These are phyloP conservation scores for Phytophthora meadii DNA, from an alignment of 352 stramenopile species.

Conservation along the genomic window DNA sequence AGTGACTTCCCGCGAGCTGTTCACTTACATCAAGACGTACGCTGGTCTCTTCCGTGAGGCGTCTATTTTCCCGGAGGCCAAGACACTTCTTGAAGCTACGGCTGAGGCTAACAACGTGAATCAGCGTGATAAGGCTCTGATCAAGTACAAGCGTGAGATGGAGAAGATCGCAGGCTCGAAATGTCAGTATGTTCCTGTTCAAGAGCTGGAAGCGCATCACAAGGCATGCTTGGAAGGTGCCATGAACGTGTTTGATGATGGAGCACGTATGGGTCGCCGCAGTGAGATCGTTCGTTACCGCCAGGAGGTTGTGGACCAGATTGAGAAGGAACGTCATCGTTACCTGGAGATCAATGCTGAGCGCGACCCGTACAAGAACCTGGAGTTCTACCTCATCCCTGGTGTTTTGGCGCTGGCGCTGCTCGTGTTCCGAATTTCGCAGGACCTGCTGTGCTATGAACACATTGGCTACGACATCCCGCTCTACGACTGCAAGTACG, in stretches of 20 bases:
- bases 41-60: conserved; percentile 96
- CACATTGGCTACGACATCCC: conserved; percentile 86
- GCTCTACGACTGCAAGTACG: conserved; percentile 92
- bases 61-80: conserved; percentile 96
- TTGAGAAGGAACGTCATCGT: conserved; percentile 89
- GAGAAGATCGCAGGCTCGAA: conserved; percentile 88
- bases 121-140: conserved; percentile 83
- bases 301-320: conserved; percentile 84
- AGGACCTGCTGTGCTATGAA: conserved; percentile 88
- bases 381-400: conserved; percentile 95
- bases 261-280: conserved; percentile 95
- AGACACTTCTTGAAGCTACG: conserved; percentile 97
- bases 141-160: conserved; percentile 95
- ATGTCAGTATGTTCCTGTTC: conserved; percentile 88
- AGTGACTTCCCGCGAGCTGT: conserved; percentile 94
- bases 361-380: conserved; percentile 95
- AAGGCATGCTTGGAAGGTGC: conserved; percentile 78
- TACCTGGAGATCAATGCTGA: conserved; percentile 96
- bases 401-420: conserved; percentile 89
- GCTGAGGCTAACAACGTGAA: conserved; percentile 98
- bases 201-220: conserved; percentile 93
- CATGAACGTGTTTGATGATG: conserved; percentile 93
- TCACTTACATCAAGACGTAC: conserved; percentile 97
- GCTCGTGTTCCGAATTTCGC: conserved; percentile 89
- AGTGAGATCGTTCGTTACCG: conserved; percentile 92